phyloP scores from a whole-genome alignment of 768 basidiomycete species.

The Lentinus tigrinus region DNA sequence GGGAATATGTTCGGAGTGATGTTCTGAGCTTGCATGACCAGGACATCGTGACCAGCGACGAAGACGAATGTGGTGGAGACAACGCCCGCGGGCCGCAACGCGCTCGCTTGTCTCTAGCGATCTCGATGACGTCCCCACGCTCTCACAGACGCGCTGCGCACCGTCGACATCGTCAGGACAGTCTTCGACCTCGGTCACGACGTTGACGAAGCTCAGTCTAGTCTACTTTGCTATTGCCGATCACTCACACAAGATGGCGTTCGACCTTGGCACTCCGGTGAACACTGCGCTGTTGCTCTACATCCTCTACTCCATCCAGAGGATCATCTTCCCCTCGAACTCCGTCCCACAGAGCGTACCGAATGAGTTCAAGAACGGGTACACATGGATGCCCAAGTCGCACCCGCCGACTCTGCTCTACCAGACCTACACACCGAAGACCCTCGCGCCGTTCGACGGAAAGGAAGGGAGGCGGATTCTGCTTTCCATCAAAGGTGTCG shows the following conservation, averaged over 20 bases:
- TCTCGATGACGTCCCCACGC: background rate
- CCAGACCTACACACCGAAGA: constrained; percentile 76
- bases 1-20: background rate
- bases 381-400: constrained; percentile 88
- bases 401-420: constrained; percentile 81
- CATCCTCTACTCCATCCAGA: constrained; percentile 74
- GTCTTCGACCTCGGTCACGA: too few relatives aligned
- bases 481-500: constrained; percentile 81
- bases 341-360: constrained; percentile 50
- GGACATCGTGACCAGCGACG: background rate
- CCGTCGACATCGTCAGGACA: too few relatives aligned
- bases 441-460: constrained; percentile 67
- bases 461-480: constrained; percentile 69
- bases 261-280: constrained; percentile 64
- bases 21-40: background rate
- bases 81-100: background rate
- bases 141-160: too few relatives aligned
- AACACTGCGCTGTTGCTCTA: constrained; percentile 79
- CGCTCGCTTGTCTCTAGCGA: background rate
- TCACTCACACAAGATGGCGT: constrained; percentile 27
- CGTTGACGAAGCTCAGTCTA: too few relatives aligned
- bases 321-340: constrained; percentile 70
- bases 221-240: background rate
- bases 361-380: constrained; percentile 74
- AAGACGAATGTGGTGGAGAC: background rate